Evolutionary conservation across 192 early-diverging fungal genomes (phyloP).

Genomic region (Cetraspora pellucida): DNA sequence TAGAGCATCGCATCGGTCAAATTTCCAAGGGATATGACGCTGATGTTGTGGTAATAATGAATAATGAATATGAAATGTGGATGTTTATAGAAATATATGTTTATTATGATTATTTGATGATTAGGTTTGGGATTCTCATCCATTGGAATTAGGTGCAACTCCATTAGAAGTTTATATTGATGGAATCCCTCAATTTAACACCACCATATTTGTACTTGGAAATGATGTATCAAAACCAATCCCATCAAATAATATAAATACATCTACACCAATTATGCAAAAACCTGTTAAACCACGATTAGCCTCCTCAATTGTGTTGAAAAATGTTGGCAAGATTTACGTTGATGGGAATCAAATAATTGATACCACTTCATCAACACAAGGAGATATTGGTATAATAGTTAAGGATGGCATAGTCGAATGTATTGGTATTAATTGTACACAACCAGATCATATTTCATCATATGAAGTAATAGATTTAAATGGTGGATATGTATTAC

Average conservation of each 20-base stretch:
- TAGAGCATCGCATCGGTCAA: slow-evolving; percentile 67
- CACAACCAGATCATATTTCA: slow-evolving; percentile 20
- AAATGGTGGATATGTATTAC: slow-evolving; percentile 60
- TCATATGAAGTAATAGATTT: slow-evolving; percentile 50
- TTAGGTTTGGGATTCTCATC: slow-evolving; percentile 71
- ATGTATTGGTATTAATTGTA: slow-evolving; percentile 40
- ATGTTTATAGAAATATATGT: no score
- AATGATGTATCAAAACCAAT: background rate
- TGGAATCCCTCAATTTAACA: slow-evolving; percentile 63
- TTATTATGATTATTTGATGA: no score
- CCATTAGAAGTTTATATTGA: slow-evolving; percentile 77
- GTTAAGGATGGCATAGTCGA: slow-evolving; percentile 41
- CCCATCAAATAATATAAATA: no score
- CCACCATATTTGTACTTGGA: background rate
- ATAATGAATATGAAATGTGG: no score
- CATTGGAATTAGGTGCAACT: slow-evolving; percentile 67
- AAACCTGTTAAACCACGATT: no score
- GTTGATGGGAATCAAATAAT: background rate
- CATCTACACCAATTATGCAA: no score
- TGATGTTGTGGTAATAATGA: slow-evolving; percentile 57
- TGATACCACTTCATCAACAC: background rate
- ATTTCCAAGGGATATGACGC: slow-evolving; percentile 74
- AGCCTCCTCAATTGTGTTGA: slow-evolving; percentile 38
- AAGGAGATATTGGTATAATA: slow-evolving; percentile 34
- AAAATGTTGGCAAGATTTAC: slow-evolving; percentile 47